Base-by-base conservation (phyloP, 176 grass and related monocot genomes). In the maize (Zea mays) region DNA sequence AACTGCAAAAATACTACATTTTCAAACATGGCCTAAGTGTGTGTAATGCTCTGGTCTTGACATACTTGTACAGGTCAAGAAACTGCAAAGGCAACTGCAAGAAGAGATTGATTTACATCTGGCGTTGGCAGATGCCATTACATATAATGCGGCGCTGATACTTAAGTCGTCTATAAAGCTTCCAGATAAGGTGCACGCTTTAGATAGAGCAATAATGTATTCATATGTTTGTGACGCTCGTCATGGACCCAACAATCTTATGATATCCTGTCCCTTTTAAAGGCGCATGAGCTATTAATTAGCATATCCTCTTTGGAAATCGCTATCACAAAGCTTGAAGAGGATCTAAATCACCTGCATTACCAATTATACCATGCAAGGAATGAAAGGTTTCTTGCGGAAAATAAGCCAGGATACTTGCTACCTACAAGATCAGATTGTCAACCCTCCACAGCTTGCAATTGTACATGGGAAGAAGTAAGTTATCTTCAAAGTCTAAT, bases 91-190 rank as follows among this genome's bases (percentile, higher is more conserved):
- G 72, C 83, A 99, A 38, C 92, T 99, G 20, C 81, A 95, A 78
- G 87, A 92, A 85, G 96, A 99, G 86, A 85, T 93, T 52, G 87
- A 99, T 76, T 90, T 99, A 71, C 92, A 99, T 80, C 62, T 93
- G 63, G 85, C 88, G 0, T 85, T 99, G 71, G 90, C 92, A 19
- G 87, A 89, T 89, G 96, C 90, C 55, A 82, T 99, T 35, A 70
- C 90, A 65, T 79, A 85, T 73, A 75, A 95, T 74, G 72, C 87
- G 1, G 56, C 83, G 17, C 57, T 90, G 38, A 84, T 86, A 51
- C 85, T 95, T 16, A 88, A 95, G 59, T 89, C 85, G 65, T 89
- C 92, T 75, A 78, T 64, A 48, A 99, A 88, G 61, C 76, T 99
- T 83, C 96, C 96, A 72, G 67, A 90, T 54, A 88, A 99, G 83